These are phyloP conservation scores for Mycena galericulata DNA, from an alignment of 768 basidiomycete genomes.

Conservation along the genomic window DNA sequence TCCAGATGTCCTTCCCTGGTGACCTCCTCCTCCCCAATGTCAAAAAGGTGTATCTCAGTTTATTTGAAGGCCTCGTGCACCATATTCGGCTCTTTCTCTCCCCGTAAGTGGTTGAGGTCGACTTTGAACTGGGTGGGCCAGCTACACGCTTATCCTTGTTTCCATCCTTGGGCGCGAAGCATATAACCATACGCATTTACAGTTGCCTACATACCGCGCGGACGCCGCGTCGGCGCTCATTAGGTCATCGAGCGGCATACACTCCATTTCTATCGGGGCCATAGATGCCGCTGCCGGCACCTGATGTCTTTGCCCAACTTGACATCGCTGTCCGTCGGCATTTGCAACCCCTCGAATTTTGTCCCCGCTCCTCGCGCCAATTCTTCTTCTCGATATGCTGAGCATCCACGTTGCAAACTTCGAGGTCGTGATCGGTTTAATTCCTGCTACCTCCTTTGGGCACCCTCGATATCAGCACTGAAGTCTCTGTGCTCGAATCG, in stretches of 20 bases:
- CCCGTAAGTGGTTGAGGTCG: no score
- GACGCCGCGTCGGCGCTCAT: neutral
- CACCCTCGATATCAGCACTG: neutral
- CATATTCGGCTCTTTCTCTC: no score
- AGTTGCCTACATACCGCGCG: neutral
- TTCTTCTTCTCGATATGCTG: neutral
- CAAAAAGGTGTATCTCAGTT: no score
- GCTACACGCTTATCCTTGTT: no score
- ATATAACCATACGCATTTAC: no score
- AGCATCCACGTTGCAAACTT: neutral
- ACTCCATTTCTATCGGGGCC: neutral
- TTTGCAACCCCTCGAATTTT: neutral
- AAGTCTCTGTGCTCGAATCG: neutral
- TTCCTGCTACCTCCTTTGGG: neutral
- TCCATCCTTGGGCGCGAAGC: no score
- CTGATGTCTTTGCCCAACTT: neutral
- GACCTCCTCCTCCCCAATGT: no score
- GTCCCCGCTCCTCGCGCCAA: neutral
- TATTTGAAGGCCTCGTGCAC: no score
- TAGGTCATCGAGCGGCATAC: neutral
- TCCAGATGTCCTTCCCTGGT: no score
- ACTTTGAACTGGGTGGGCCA: no score
- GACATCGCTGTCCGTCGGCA: neutral
- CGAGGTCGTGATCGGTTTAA: neutral
- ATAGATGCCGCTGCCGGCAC: neutral